phyloP scores from a whole-genome alignment of 768 basidiomycete genomes.

The Termitomyces sp. region DNA sequence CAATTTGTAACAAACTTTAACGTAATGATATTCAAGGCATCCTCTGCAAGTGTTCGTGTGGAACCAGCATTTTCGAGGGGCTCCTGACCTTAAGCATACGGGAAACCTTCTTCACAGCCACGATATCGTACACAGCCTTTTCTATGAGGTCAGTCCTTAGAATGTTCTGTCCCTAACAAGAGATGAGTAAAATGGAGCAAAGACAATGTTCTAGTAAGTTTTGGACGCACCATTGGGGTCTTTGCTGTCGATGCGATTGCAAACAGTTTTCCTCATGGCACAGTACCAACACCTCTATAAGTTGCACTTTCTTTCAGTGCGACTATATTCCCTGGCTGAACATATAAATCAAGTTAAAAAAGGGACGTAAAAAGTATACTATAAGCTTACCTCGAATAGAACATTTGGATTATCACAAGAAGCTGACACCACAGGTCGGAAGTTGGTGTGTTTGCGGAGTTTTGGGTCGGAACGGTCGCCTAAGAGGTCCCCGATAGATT shows the following conservation, averaged over 20 bases:
- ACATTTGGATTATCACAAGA: neutral
- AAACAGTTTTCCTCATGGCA: neutral
- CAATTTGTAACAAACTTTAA: too few species aligned
- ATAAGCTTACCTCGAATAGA: neutral
- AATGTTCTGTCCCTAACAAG: neutral
- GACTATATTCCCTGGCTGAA: neutral
- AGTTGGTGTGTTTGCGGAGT: neutral
- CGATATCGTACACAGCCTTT: too few species aligned
- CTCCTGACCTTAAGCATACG: too few species aligned
- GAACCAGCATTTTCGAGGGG: too few species aligned
- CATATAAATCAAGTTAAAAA: neutral
- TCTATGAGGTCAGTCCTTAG: too few species aligned
- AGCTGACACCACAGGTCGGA: neutral
- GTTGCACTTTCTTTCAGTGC: neutral
- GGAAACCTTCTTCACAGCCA: too few species aligned
- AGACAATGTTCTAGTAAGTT: neutral
- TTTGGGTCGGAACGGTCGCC: neutral
- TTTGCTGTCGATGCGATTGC: neutral
- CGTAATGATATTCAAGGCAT: too few species aligned
- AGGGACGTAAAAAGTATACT: neutral
- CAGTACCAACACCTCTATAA: neutral
- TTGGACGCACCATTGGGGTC: neutral
- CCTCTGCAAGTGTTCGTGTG: too few species aligned
- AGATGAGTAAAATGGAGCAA: neutral
- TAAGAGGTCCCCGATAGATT: too few species aligned